Evolutionary conservation across 2,329 filamentous ascomycete genomes (phyloP), one percentile per base, ranked within the genome.

Genomic region (Pseudonectria buxi): DNA sequence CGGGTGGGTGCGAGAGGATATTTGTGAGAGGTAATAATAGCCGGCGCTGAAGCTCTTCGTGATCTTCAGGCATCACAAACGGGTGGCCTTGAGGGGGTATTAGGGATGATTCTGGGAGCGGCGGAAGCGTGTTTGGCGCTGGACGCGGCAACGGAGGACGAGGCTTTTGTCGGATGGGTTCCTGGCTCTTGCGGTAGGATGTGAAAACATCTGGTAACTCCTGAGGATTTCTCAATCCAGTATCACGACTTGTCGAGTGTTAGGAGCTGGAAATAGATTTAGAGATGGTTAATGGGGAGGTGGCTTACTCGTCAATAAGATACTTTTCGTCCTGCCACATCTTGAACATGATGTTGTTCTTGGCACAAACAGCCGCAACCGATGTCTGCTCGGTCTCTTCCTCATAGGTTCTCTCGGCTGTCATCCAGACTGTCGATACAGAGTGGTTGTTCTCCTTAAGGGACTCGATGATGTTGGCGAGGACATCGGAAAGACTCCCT

Each of bases 121-220:
- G 64, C 2, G 80, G 82, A 4, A 92, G 59, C 2, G 62, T 58
- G 2, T 55, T 55, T 14, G 65, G 62, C 2, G 57, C 50, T 0
- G 81, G 81, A 2, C 60, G 63, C 1, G 79, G 68, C 2, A 84
- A 54, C 1, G 68, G 55, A 2, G 65, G 54, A 27, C 83, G 72
- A 4, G 85, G 83, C 10, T 73, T 74, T 26, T 76, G 66, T 28
- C 81, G 72, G 3, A 89, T 64, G 1, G 83, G 83, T 45, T 88
- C 84, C 35, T 86, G 72, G 3, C 70, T 73, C 57, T 87, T 88
- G 7, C 83, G 74, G 48, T 83, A 90, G 0, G 72, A 72, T 0
- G 85, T 88, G 54, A 87, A 90, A 2, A 89, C 69, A 49, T 88
- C 81, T 3, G 83, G 82, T 2, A 88, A 66, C 3, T 85, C 72